Evolutionary conservation across 805 yeast genomes (phyloP).

Genomic region (Saccharomycopsis sp.): DNA sequence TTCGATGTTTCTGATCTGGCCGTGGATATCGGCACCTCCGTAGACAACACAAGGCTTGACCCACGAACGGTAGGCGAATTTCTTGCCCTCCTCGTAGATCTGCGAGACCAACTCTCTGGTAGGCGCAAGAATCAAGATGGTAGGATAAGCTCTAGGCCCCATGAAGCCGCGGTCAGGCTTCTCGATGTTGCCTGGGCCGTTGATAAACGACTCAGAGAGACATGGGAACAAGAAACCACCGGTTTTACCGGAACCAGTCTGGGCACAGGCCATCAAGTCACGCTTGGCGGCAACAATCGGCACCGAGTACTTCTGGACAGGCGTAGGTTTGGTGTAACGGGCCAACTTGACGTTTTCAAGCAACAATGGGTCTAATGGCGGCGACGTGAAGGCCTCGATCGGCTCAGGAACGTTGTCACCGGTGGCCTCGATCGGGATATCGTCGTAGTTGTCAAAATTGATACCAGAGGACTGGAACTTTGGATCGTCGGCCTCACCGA

Average conservation of each 20-base stretch:
- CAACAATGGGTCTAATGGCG: slow-evolving; percentile 83
- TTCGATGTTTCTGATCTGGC: slow-evolving; percentile 81
- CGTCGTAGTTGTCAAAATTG: slow-evolving; percentile 97
- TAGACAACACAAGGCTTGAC: slow-evolving; percentile 92
- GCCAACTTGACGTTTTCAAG: slow-evolving; percentile 84
- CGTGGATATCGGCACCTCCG: slow-evolving; percentile 95
- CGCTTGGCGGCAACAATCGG: slow-evolving; percentile 86
- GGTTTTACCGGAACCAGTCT: slow-evolving; percentile 99
- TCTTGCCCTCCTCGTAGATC: slow-evolving; percentile 91
- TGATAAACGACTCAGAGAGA: slow-evolving; percentile 78
- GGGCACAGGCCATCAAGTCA: slow-evolving; percentile 96
- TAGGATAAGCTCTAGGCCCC: slow-evolving; percentile 82
- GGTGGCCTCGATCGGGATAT: slow-evolving; percentile 96
- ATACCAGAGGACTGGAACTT: slow-evolving; percentile 89
- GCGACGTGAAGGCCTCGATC: slow-evolving; percentile 76
- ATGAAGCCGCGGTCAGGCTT: slow-evolving; percentile 43
- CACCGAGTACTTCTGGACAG: slow-evolving; percentile 89
- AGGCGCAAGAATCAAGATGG: slow-evolving; percentile 94
- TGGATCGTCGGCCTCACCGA: slow-evolving; percentile 67
- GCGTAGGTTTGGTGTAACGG: slow-evolving; percentile 93
- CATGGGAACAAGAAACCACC: slow-evolving; percentile 99
- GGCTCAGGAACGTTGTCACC: slow-evolving; percentile 96
- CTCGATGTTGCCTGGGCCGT: slow-evolving; percentile 69
- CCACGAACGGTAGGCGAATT: slow-evolving; percentile 97
- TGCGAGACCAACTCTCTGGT: slow-evolving; percentile 98